Conservation (phyloP, 177 flowering plant species). For the Tripterygium wilfordii region DNA sequence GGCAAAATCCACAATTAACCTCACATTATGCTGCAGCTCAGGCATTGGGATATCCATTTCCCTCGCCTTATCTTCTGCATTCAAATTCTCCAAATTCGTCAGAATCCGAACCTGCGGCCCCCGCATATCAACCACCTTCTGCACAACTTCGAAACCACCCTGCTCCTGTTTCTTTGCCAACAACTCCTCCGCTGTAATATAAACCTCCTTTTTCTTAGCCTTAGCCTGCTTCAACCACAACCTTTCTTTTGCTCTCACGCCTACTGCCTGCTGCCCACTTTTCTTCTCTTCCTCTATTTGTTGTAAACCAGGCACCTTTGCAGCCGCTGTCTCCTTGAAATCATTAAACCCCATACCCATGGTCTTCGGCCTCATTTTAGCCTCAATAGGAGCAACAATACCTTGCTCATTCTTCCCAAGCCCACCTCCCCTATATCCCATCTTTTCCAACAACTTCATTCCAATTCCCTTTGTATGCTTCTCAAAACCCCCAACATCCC, state of each 20-base stretch:
- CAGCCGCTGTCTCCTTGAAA: slow-evolving; percentile 34
- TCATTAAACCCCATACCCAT: slow-evolving; percentile 91
- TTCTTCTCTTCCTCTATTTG: slow-evolving; percentile 36
- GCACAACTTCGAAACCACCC: slow-evolving; percentile 50
- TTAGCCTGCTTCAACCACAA: slow-evolving; percentile 54
- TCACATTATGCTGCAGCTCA: slow-evolving; percentile 78
- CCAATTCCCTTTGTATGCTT: slow-evolving; percentile 81
- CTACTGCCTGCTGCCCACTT: not conserved
- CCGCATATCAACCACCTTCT: slow-evolving; percentile 85
- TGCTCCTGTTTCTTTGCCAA: slow-evolving; percentile 63
- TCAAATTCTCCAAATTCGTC: slow-evolving; percentile 73
- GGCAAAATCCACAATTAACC: slow-evolving; percentile 55
- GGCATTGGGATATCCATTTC: slow-evolving; percentile 73
- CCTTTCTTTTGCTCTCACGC: slow-evolving; percentile 42
- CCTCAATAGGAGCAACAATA: slow-evolving; percentile 77
- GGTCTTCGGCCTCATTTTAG: slow-evolving; percentile 65
- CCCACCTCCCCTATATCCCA: slow-evolving; percentile 97
- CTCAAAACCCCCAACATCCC: slow-evolving; percentile 65
- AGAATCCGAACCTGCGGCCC: slow-evolving; percentile 86
- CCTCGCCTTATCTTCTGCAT: slow-evolving; percentile 72
- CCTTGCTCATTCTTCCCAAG: slow-evolving; percentile 87
- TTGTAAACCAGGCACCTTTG: slow-evolving; percentile 27
- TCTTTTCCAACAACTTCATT: slow-evolving; percentile 66
- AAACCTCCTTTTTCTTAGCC: slow-evolving; percentile 34
- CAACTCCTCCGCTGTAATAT: slow-evolving; percentile 65